Conservation (phyloP, 805 yeast species). For the Zygoascus bituminiphila region DNA sequence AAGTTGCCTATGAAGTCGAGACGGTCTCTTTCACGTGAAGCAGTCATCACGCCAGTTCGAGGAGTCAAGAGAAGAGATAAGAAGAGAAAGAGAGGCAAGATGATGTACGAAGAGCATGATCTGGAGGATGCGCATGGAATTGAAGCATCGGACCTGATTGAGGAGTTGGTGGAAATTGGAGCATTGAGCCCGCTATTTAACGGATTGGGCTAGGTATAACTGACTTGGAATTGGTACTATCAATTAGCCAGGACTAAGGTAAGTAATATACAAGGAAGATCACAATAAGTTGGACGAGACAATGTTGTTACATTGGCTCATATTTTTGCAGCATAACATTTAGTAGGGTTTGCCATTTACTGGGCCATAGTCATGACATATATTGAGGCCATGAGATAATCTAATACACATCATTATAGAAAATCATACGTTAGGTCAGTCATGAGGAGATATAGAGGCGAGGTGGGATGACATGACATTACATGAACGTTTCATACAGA, state of each 20-base stretch:
- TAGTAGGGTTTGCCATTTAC: not conserved
- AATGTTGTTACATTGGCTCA: not conserved
- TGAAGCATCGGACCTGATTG: constrained; percentile 24
- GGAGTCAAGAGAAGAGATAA: constrained; percentile 15
- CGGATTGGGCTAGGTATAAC: constrained; percentile 11
- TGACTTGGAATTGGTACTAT: not conserved
- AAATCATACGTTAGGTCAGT: not conserved
- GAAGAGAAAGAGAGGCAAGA: constrained; percentile 10
- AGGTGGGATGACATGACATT: no score
- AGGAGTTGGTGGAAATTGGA: constrained; percentile 29
- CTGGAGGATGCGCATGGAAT: constrained; percentile 8
- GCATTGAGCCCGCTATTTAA: constrained; percentile 29
- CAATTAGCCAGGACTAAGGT: no score
- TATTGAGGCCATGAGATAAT: not conserved
- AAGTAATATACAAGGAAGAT: no score
- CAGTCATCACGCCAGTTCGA: constrained; percentile 26
- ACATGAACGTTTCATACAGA: no score
- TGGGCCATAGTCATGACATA: not conserved
- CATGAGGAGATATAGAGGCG: not conserved
- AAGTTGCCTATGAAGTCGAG: constrained; percentile 4
- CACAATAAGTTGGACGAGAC: no score
- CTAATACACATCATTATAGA: not conserved
- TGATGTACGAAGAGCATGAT: constrained; percentile 8
- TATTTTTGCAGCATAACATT: not conserved
- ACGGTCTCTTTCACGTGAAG: constrained; percentile 15